phyloP scores from a whole-genome alignment of 2,329 filamentous ascomycete species.

The Leptographium radiaticola region DNA sequence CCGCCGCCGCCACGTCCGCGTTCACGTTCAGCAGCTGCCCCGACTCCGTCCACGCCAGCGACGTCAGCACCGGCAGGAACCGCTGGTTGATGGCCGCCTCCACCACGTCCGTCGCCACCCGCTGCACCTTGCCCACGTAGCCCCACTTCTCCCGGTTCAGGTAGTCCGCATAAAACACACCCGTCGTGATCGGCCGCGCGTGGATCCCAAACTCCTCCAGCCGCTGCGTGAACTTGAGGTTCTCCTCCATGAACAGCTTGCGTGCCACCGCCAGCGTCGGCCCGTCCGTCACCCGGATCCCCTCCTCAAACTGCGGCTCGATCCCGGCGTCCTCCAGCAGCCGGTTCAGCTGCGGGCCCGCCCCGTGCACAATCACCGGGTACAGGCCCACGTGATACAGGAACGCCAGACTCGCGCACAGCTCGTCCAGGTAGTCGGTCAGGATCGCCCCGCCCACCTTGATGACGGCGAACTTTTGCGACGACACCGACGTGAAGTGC shows the following conservation, averaged over 20 bases:
- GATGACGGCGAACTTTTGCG: constrained; percentile 94
- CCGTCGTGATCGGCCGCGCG: constrained; percentile 76
- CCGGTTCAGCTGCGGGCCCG: constrained; percentile 87
- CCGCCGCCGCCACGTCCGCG: constrained; percentile 88
- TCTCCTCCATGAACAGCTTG: constrained; percentile 90
- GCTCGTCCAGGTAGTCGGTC: constrained; percentile 82
- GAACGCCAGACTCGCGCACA: constrained; percentile 80
- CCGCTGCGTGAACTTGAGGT: constrained; percentile 80
- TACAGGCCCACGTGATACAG: constrained; percentile 90
- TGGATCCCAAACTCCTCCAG: constrained; percentile 82
- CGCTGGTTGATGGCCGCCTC: constrained; percentile 83
- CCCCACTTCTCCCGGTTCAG: constrained; percentile 95
- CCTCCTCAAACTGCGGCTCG: constrained; percentile 91
- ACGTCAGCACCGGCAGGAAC: constrained; percentile 86
- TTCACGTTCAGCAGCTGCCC: constrained; percentile 96
- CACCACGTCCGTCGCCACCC: constrained; percentile 81
- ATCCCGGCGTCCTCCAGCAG: constrained; percentile 82
- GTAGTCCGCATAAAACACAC: constrained; percentile 87
- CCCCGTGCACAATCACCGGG: constrained; percentile 91
- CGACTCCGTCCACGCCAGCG: constrained; percentile 86
- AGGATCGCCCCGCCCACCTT: constrained; percentile 96
- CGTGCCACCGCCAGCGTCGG: constrained; percentile 86
- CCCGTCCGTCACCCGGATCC: constrained; percentile 87
- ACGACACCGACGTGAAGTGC: constrained; percentile 92
- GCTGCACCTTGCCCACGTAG: constrained; percentile 87